Base-by-base conservation (phyloP, 2,329 filamentous ascomycete genomes). In the Paecilomyces fulvus region DNA sequence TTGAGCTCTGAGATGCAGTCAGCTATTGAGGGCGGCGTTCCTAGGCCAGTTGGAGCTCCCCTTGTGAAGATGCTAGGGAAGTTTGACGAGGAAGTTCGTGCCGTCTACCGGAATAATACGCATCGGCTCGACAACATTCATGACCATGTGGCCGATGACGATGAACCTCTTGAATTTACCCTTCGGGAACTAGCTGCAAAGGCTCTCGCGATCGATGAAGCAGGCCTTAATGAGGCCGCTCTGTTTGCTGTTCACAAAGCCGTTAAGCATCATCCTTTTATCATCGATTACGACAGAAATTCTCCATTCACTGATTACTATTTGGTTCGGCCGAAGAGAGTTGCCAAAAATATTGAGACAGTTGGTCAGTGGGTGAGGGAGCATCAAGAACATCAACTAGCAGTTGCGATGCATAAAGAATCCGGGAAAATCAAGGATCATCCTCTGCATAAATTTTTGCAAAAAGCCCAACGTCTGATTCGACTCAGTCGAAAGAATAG, bases 361-460 rank as follows among this genome's bases (percentile, higher is more conserved):
- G 82, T 85, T 3, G 73, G 75, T 12, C 65, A 70, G 14, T 86
- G 83, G 83, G 73, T 83, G 21, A 77, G 82, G 52, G 75, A 85
- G 54, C 72, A 79, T 54, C 69, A 78, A 53, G 69, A 73, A 12
- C 62, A 66, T 33, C 64, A 72, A 9, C 58, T 72, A 28, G 60
- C 58, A 4, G 37, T 63, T 10, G 59, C 63, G n/a, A 65, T 66
- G 57, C 63, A 61, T 4, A 67, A 69, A 43, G 63, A 65, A 0
- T 55, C 62, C 0, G 51, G 56, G 3, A 61, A 62, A 1, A 49
- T 68, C 21, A 66, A 63, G 20, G 61, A 68, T 17, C 72, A 77
- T 55, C 75, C 75, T 1, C 59, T 79, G 49, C 67, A 69, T 14
- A 57, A 63, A n/a, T 79, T 79, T 52, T 64, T 78, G n/a, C 62